phyloP scores from a whole-genome alignment of 306 rosid species.

The Rosa lucieae region DNA sequence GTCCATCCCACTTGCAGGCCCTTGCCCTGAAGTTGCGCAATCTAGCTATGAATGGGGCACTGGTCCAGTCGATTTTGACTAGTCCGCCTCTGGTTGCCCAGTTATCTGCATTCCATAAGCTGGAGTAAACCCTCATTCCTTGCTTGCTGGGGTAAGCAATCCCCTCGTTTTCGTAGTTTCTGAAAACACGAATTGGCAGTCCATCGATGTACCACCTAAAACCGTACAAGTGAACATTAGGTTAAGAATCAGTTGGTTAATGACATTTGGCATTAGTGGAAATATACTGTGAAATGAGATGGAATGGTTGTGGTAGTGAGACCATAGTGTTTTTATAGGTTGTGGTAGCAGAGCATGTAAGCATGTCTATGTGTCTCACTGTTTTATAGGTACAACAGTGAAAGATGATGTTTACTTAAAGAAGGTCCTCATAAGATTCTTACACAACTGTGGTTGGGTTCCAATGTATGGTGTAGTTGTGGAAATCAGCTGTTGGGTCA shows the following conservation, averaged over 20 bases:
- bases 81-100: constrained; percentile 91
- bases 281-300: not conserved
- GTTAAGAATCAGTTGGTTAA: not conserved
- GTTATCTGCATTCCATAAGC: constrained; percentile 73
- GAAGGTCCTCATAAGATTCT: constrained; percentile 30
- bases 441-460: constrained; percentile 74
- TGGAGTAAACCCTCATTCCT: constrained; percentile 71
- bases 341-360: not conserved
- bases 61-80: constrained; percentile 59
- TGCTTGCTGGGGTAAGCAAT: constrained; percentile 70
- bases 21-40: constrained; percentile 57
- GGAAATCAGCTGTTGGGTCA: constrained; percentile 75
- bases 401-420: not conserved
- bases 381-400: not conserved
- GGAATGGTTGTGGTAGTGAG: not conserved
- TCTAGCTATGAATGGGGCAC: constrained; percentile 68
- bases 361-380: not conserved
- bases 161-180: constrained; percentile 57
- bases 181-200: constrained; percentile 71
- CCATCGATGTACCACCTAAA: constrained; percentile 79
- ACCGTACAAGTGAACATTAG: constrained; percentile 9
- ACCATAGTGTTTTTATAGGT: not conserved
- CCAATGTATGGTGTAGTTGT: constrained; percentile 95
- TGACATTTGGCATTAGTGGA: not conserved
- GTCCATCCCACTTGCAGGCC: constrained; percentile 74